A percentile compares a stretch with the other conserved stretches of the same genome.
Evolutionary conservation across 1,284 basidiomycete species (phyloP).

Genomic region (Puccinia horiana): DNA sequence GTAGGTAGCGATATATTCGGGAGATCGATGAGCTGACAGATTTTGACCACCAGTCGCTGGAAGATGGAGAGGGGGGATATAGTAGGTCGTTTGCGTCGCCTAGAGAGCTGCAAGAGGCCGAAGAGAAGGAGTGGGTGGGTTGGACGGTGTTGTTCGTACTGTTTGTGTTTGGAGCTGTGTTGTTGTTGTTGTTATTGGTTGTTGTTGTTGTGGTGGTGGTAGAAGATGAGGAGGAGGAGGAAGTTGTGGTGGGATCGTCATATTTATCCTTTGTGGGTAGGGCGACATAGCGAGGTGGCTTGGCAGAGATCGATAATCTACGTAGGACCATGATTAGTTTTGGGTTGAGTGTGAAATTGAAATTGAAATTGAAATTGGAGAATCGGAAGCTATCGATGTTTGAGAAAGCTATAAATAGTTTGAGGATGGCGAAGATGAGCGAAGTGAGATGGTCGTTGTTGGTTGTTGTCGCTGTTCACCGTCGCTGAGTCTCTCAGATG

Average conservation of each 20-base stretch:
- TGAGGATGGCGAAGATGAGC: too few species aligned
- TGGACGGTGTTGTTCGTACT: background rate
- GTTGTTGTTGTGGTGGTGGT: background rate
- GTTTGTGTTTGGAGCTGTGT: background rate
- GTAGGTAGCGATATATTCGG: conserved; percentile 12
- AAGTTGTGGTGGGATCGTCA: background rate
- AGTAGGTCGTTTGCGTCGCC: background rate
- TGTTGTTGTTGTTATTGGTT: background rate
- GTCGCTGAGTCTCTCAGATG: background rate
- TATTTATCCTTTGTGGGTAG: conserved; percentile 28
- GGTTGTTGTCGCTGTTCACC: background rate
- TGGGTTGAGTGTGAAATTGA: too few species aligned
- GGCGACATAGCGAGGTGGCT: conserved; percentile 15
- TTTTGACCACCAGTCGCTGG: conserved; percentile 15
- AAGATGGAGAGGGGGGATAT: conserved; percentile 9
- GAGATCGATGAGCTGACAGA: conserved; percentile 15
- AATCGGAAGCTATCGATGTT: too few species aligned
- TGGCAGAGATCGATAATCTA: conserved; percentile 34
- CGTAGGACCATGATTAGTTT: conserved; percentile 16
- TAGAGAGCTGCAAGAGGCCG: background rate
- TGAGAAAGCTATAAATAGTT: too few species aligned
- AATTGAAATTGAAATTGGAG: too few species aligned
- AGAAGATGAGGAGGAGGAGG: background rate
- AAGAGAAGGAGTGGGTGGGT: background rate
- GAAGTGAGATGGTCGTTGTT: background rate